Evolutionary conservation across 257 asterid species (phyloP).

Genomic region (Solanum virginianum): DNA sequence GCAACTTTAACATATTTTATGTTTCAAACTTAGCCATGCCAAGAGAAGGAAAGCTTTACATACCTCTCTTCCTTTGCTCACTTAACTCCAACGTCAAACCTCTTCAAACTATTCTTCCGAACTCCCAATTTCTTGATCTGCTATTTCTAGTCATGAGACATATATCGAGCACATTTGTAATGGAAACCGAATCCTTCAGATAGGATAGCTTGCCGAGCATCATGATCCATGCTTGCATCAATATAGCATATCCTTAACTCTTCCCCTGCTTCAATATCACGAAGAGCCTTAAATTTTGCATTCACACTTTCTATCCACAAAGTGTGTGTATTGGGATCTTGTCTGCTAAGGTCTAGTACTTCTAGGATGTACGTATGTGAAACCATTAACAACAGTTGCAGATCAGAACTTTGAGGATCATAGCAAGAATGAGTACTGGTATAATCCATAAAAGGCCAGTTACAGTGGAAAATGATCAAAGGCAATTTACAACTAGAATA

Average conservation of each 20-base stretch:
- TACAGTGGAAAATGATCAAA: background rate
- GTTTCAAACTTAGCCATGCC: too few species aligned
- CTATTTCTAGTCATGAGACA: conserved; percentile 35
- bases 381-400: background rate
- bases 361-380: background rate
- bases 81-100: too few species aligned
- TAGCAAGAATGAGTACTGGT: background rate
- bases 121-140: too few species aligned
- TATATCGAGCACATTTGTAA: conserved; percentile 68
- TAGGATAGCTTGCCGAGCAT: conserved; percentile 53
- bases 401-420: background rate
- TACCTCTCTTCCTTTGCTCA: too few species aligned
- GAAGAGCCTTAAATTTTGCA: conserved; percentile 55
- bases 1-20: too few species aligned
- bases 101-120: too few species aligned
- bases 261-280: conserved; percentile 75
- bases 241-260: conserved; percentile 78
- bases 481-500: background rate
- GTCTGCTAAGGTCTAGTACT: background rate
- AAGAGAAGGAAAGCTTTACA: too few species aligned
- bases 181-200: conserved; percentile 62
- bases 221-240: conserved; percentile 72
- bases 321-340: conserved; percentile 75
- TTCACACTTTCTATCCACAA: conserved; percentile 55
- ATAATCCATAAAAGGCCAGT: background rate